These are phyloP conservation scores for Chrysochromulina parva DNA, from an alignment of 78 protist genomes.

Conservation along the genomic window DNA sequence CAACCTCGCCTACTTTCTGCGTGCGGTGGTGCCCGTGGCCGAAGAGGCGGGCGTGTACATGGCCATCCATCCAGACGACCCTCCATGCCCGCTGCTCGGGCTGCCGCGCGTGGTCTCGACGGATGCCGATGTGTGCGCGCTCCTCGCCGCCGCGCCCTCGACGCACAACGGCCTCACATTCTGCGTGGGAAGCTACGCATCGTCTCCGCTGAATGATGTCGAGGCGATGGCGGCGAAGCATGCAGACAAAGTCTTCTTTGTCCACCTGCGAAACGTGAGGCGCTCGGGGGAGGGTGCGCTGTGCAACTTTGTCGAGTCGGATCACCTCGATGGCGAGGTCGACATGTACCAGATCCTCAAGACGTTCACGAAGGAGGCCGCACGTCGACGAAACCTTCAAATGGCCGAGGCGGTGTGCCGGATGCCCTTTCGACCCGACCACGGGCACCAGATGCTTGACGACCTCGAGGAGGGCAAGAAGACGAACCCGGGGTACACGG, in stretches of 20 bases:
- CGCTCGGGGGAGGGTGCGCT: neutral
- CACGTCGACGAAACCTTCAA: neutral
- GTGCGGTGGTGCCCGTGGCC: neutral
- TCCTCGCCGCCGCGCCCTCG: neutral
- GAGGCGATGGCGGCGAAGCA: neutral
- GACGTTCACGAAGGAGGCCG: neutral
- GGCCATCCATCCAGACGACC: constrained; percentile 36
- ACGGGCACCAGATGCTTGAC: constrained; percentile 18
- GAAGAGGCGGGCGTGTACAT: constrained; percentile 7
- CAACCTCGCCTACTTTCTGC: neutral
- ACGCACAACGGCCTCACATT: constrained; percentile 29
- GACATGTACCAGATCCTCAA: neutral
- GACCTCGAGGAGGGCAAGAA: neutral
- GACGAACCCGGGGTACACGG: constrained; percentile 14
- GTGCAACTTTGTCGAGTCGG: neutral
- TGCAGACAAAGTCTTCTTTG: neutral
- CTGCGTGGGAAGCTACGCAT: neutral
- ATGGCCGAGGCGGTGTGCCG: neutral
- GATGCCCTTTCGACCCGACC: neutral
- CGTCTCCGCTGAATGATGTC: neutral
- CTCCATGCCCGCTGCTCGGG: constrained; percentile 4
- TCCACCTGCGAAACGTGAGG: constrained; percentile 6
- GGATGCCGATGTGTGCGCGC: neutral
- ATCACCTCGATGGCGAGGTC: neutral
- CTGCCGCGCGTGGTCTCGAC: constrained; percentile 25